A percentile compares a stretch with the other conserved stretches of the same genome.
Evolutionary conservation across 768 basidiomycete genomes (phyloP).

Genomic region (Boletus vermiculosoides): DNA sequence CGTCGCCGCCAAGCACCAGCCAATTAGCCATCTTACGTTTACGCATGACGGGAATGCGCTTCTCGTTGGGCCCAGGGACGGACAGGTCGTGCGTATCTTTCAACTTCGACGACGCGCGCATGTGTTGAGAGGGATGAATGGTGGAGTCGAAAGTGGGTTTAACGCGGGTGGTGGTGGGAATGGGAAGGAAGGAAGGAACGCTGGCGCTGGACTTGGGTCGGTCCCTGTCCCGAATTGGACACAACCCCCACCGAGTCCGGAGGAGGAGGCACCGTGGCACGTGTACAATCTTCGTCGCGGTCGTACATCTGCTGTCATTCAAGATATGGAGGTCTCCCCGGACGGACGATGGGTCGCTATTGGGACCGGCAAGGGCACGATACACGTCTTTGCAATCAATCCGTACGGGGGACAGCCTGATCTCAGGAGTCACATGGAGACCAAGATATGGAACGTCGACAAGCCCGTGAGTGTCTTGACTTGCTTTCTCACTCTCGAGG

Average conservation of each 20-base stretch:
- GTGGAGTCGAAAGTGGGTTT: not conserved
- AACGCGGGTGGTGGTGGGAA: not conserved
- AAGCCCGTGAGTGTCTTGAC: constrained; percentile 39
- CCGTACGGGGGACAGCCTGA: constrained; percentile 74
- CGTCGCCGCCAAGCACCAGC: constrained; percentile 45
- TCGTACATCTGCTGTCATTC: constrained; percentile 62
- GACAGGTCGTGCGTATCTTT: constrained; percentile 52
- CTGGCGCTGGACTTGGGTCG: constrained; percentile 2
- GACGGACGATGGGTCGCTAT: constrained; percentile 72
- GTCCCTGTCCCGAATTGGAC: constrained; percentile 2
- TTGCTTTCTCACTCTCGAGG: not conserved
- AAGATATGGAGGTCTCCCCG: constrained; percentile 39
- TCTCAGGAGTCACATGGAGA: constrained; percentile 54
- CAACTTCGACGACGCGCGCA: constrained; percentile 35
- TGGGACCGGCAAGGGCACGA: constrained; percentile 59
- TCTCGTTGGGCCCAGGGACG: constrained; percentile 51
- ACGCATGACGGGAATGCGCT: constrained; percentile 53
- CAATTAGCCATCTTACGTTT: constrained; percentile 48
- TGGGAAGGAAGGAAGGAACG: constrained; percentile 2
- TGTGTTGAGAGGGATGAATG: constrained; percentile 14
- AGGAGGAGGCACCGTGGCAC: constrained; percentile 44
- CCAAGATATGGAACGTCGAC: constrained; percentile 50
- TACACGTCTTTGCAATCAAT: constrained; percentile 75
- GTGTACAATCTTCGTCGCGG: constrained; percentile 73
- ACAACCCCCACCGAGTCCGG: not conserved